Evolutionary conservation across 1,139 yeast species (phyloP), one percentile per base, ranked within the genome.

Genomic region (Geotrichum macrosporum): DNA sequence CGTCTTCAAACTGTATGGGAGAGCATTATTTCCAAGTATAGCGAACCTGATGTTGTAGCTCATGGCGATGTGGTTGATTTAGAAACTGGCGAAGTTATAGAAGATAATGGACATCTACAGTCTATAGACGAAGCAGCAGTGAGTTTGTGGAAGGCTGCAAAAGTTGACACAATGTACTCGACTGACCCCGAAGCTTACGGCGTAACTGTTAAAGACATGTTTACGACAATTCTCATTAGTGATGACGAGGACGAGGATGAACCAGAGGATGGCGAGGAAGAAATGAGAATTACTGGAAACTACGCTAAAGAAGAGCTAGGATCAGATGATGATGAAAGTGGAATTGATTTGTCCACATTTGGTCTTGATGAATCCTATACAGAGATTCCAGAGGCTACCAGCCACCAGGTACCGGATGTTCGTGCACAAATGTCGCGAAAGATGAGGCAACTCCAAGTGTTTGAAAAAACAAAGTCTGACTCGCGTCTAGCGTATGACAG

Each of bases 21-120:
- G 8, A 30, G 26, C 13, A 38, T 44, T 16, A 44, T 44, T 16
- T 21, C 18, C 16, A 18, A 21, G 19, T 44, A 44, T 36, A 39
- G 48, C 21, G 40, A 29, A 8, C 40, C 48, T 2, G 29, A 22
- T 4, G 15, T 38, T 4, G 44, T 20, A 4, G 44, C 33, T 2
- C 10, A 21, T 6, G 48, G 44, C 16, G 48, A 44, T 24, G 18
- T 44, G 5, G 27, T 44, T 21, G 48, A 44, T 21, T 19, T 44
- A 15, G 33, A 35, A 22, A 33, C 44, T 10, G 43, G 48, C 5
- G 31, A n/a, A 8, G 13, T 44, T 21, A 22, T 44, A 3, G 20
- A 44, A 21, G 48, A 44, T 29, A 44, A 44, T 22, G 48, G 48
- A 3, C 48, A 44, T 27, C 13, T 44, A 16, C 4, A 36, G 18